Percentiles rank a stretch among this genome's conserved stretches.
phyloP scores from a whole-genome alignment of 2,329 filamentous ascomycete species.

The Bipolaris bicolor region DNA sequence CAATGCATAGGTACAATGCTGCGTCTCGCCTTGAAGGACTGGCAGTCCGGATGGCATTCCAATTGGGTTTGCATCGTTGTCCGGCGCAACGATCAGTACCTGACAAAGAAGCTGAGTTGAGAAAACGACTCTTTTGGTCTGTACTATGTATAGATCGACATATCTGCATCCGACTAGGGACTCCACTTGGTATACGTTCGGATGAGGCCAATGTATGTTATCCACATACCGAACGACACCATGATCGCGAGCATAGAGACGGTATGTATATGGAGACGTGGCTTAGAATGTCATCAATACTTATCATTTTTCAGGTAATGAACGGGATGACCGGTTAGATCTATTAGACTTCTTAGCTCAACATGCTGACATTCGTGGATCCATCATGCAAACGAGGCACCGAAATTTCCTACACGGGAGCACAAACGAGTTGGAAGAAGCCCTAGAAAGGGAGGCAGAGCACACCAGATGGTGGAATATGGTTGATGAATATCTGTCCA shows the following conservation, averaged over 20 bases:
- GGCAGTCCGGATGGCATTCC: slow-evolving; percentile 28
- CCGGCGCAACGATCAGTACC: slow-evolving; percentile 13
- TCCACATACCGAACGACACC: slow-evolving; percentile 27
- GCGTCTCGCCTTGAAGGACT: slow-evolving; percentile 32
- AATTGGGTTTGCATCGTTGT: slow-evolving; percentile 28
- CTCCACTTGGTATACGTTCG: slow-evolving; percentile 26
- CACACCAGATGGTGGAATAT: slow-evolving; percentile 37
- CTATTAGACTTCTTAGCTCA: slow-evolving; percentile 32
- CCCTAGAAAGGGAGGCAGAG: slow-evolving; percentile 29
- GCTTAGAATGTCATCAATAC: not conserved
- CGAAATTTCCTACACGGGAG: slow-evolving; percentile 14
- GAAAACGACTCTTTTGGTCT: slow-evolving; percentile 37
- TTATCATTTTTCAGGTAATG: slow-evolving; percentile 5
- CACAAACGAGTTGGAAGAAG: slow-evolving; percentile 15
- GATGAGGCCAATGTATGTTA: slow-evolving; percentile 33
- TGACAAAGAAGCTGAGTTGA: slow-evolving; percentile 25
- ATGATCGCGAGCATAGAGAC: not conserved
- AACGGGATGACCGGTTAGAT: slow-evolving; percentile 26
- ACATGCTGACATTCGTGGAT: slow-evolving; percentile 30
- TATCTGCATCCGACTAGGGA: slow-evolving; percentile 32
- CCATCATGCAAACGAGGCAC: slow-evolving; percentile 31
- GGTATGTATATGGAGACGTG: not conserved
- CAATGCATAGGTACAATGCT: slow-evolving; percentile 35
- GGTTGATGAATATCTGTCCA: slow-evolving; percentile 33
- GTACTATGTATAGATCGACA: slow-evolving; percentile 35